Base-by-base conservation (phyloP, 1,284 basidiomycete genomes). In the Chiua sp. region DNA sequence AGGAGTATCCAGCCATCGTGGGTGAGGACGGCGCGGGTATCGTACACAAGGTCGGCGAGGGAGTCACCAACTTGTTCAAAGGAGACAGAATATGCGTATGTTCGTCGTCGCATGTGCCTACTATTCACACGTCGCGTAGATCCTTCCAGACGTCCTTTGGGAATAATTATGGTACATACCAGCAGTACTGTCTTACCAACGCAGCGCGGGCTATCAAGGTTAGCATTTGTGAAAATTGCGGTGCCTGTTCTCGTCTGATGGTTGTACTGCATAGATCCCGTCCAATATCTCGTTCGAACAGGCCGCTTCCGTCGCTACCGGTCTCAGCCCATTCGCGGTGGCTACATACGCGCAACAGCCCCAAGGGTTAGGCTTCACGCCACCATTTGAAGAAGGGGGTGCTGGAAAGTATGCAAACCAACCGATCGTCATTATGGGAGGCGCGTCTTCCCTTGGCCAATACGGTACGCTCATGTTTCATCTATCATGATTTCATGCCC, bases 261-360 rank as follows among this genome's bases (percentile, higher is more conserved):
- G 53, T 15, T 12, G 30, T 37, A 33, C 32, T 26, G 11, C 18
- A 18, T 22, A 47, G 53, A 47, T 47, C 28, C 53, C 46, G 26
- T 20, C 46, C 39, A 79, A 77, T 26, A 57, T 84, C 26, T 77
- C 80, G 3, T 80, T 81, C 56, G 82, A 84, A 11, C 73, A 75
- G 61, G 74, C 69, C 42, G 77, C 78, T 2, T 70, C 78, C 2
- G 60, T 80, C 6, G 64, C 72, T 22, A 39, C 65, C 32, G 64
- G 58, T 39, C 47, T 73, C 39, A 60, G 33, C 23, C 69, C 75
- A 4, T 74, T 77, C 23, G 67, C 65, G 2, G 53, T 75, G 16
- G 73, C 65, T 5, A 62, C 74, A 12, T 79, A 73, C 44, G 55
- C 60, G 4, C 53, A 64, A 44, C 48, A 48, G 4, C 64, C 63